Percentiles rank a stretch among this genome's conserved stretches.
phyloP scores from a whole-genome alignment of 768 basidiomycete species.

The Rhodotorula babjevae region DNA sequence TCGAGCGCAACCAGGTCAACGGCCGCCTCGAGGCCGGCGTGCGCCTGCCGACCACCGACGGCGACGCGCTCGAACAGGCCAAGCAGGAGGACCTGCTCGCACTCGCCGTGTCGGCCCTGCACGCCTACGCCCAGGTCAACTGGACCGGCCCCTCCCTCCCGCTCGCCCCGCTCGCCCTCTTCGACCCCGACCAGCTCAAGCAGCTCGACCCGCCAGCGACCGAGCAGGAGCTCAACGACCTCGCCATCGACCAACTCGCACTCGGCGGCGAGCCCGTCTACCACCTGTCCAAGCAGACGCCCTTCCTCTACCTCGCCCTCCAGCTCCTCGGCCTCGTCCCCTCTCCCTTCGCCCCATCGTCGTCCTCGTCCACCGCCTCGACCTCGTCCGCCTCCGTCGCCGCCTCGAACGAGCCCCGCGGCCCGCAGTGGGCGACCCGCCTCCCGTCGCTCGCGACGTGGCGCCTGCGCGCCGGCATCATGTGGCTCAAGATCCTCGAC shows the following conservation, averaged over 20 bases:
- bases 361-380: not conserved
- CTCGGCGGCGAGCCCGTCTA: conserved; percentile 90
- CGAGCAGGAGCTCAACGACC: conserved; percentile 54
- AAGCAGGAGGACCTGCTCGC: conserved; percentile 49
- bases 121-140: conserved; percentile 86
- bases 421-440: not conserved
- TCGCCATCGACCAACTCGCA: conserved; percentile 70
- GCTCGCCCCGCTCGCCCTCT: conserved; percentile 50
- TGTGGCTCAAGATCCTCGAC: conserved; percentile 59
- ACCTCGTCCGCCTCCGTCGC: not conserved
- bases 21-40: not conserved
- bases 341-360: conserved; percentile 8
- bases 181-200: conserved; percentile 20
- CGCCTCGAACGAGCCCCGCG: not conserved
- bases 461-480: conserved; percentile 60
- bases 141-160: conserved; percentile 91
- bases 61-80: not conserved
- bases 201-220: conserved; percentile 34
- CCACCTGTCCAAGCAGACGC: conserved; percentile 68
- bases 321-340: conserved; percentile 57
- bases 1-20: not conserved
- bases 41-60: too few relatives aligned
- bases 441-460: conserved; percentile 45
- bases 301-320: conserved; percentile 70
- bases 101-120: conserved; percentile 72